Evolutionary conservation across 352 stramenopile species (phyloP), one percentile per base, ranked within the genome.

Genomic region (Phytophthora meadii): DNA sequence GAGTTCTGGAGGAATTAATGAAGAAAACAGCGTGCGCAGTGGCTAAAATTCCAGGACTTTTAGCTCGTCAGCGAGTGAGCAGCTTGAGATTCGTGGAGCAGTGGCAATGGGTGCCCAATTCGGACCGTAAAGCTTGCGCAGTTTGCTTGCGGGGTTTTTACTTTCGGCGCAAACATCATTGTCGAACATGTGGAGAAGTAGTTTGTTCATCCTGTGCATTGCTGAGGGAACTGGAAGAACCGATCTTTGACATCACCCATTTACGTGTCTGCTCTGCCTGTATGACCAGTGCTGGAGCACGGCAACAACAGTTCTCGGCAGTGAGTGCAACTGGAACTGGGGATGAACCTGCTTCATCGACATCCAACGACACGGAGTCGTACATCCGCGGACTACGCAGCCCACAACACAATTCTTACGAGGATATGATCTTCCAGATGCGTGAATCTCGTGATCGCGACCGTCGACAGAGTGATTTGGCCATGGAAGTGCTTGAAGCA

Each of bases 91-190:
- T 93, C 39, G 66, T 93, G 28, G 85, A 91, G 68, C 81, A 90
- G 55, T 93, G 81, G 81, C 81, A 90, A 44, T 93, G 85, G 85
- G 76, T 93, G 34, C 79, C 82, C 11, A 90, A 93, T 41, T 64
- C 77, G 4, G 82, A 92, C 52, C 73, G 85, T 11, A 89, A 90
- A 53, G 84, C 82, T 0, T 93, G 85, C 51, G 77, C 81, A 0
- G 82, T 93, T 49, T 93, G 85, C 55, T 50, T 90, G 6, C 81
- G 81, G 0, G 80, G 76, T 4, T 93, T 93, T 63, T 88, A 87
- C 50, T 90, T 92, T 52, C 85, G 80, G 22, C 77, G 83, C 7
- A 89, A 89, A 70, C 83, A 92, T 54, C 83, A 92, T 53, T 92
- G 83, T 61, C 70, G 81, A 37, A 82, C 82, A 4, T 92, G 83